Base-by-base conservation (phyloP, 2,329 filamentous ascomycete species). In the Coniochaeta sp. region DNA sequence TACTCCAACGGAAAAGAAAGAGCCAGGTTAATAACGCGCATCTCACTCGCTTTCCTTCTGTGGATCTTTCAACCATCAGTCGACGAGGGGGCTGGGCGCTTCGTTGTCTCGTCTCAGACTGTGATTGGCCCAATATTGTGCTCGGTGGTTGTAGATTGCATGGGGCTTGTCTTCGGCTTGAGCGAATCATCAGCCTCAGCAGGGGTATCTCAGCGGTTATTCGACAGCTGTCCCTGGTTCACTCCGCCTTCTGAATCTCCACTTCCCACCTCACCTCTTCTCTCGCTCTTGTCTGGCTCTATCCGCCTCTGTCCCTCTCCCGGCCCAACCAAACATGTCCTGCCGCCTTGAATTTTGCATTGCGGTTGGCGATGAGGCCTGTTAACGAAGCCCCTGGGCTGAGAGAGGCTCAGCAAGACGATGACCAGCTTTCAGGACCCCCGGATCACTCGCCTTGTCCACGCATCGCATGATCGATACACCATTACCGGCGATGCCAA, bases 51-150 rank as follows among this genome's bases (percentile, higher is more conserved):
- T 13, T 33, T 28, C n/a, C 8, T 48, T 28, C 46, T 31, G 20
- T 35, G 2, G 7, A 13, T 16, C 28, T 31, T 32, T 22, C 4
- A 12, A 10, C 24, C 16, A 35, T 35, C 47, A 48, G 28, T 49
- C 28, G 47, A 26, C 47, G 14, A 24, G 47, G 40, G 22, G 47
- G 31, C 22, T 49, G 47, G 47, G 47, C 47, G 47, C 47, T 49
- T 49, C 28, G 20, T 24, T 9, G 31, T 6, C 3, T 22, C 28
- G 26, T 49, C 6, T 3, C 4, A 18, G n/a, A 3, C 3, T 49
- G 12, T 49, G 28, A 49, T 49, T 49, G 47, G 47, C 12, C 31
- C 8, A 4, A 14, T 24, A 35, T 35, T 49, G 47, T 49, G 47
- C 33, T 49, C 40, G 24, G 47, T 28, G 27, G 20, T 35, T 49